Percentiles rank a stretch among this genome's conserved stretches.
These are phyloP conservation scores for Nitzschia palea DNA, from an alignment of 108 stramenopile species.

Conservation along the genomic window DNA sequence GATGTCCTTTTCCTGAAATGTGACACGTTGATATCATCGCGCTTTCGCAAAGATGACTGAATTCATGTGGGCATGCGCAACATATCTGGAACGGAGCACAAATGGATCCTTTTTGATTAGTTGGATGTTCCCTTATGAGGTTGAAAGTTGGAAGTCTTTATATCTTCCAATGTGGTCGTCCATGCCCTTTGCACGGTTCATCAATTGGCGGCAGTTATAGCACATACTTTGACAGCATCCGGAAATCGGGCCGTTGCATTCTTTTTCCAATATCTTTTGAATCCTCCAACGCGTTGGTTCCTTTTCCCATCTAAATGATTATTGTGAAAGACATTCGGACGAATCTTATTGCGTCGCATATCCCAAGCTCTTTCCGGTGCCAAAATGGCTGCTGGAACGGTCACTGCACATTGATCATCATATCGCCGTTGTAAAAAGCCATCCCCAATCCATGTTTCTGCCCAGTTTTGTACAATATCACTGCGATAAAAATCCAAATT, in stretches of 20 bases:
- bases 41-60: too few relatives aligned
- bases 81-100: too few relatives aligned
- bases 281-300: conserved; percentile 1
- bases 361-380: conserved; percentile 29
- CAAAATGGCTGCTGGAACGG: conserved; percentile 37
- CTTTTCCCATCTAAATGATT: conserved; percentile 23
- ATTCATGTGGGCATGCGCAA: too few relatives aligned
- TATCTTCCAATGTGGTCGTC: too few relatives aligned
- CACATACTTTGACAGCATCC: conserved; percentile 11
- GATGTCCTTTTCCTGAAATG: too few relatives aligned
- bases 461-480: conserved; percentile 4
- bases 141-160: too few relatives aligned
- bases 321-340: conserved; percentile 42
- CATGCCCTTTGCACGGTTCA: too few relatives aligned
- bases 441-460: conserved; percentile 25
- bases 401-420: conserved; percentile 48
- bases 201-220: neutral
- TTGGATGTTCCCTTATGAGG: too few relatives aligned
- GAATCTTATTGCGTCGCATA: conserved; percentile 19
- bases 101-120: too few relatives aligned
- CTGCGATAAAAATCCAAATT: conserved; percentile 46
- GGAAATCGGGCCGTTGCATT: conserved; percentile 6
- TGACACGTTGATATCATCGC: too few relatives aligned
- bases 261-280: conserved; percentile 8
- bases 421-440: conserved; percentile 22